Evolutionary conservation across 352 stramenopile species (phyloP), one percentile per base, ranked within the genome.

Genomic region (Pythium chondricola): DNA sequence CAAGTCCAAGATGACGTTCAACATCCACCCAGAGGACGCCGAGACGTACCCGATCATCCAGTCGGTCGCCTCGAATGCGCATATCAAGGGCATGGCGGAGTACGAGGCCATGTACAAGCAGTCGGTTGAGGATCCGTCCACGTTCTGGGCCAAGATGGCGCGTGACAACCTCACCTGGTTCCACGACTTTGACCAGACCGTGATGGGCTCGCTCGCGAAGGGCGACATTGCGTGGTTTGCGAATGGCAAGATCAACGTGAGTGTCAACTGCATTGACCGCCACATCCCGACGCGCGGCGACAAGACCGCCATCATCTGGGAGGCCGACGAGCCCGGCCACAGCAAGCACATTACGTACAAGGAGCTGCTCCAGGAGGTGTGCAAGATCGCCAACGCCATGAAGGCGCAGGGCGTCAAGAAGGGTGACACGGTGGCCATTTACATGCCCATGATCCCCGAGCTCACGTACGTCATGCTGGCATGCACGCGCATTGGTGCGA

Each of bases 391-490:
- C 3, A 98, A 99, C 65, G 93, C 90, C n/a, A 84, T 99, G 56
- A 93, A 96, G 51, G 63, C 80, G 16, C 67, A 74, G 14, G 95
- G 95, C 30, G 67, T 91, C n/a, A 67, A 68, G 45, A 83, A 97
- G 61, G 95, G 95, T 5, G 95, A 98, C 74, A 87, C 93, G 10
- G 96, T 98, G 4, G 97, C 93, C 16, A 85, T 98, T 27, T 99
- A 99, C 78, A 98, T 99, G 96, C 97, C 97, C 27, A 99, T 99
- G 96, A 97, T 99, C 42, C 95, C 95, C 7, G 95, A 99, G 65
- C 71, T 95, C 6, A 91, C 90, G n/a, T 97, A 98, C 62, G 93
- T 93, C 25, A 98, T 99, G 96, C 72, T 99, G 21, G 96, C 97
- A 0, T 99, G 96, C 58, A 88, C 93, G 7, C 88, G 97, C 27